Conservation (phyloP, 169 alveolate genomes). For the Plasmodium billcollinsi region DNA sequence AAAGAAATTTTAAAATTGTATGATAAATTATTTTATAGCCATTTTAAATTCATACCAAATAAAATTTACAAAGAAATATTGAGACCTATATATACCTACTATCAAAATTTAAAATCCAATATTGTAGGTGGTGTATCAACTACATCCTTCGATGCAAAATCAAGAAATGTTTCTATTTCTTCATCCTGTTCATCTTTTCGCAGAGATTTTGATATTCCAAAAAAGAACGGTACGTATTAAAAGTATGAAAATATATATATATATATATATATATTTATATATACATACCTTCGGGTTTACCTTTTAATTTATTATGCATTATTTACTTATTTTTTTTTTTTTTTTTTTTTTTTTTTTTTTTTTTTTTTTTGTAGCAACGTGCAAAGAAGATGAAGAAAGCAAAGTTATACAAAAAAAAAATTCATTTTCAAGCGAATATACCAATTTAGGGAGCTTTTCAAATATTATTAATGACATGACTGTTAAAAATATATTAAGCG, state of each 20-base stretch:
- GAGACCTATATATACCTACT: constrained; percentile 74
- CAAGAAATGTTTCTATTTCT: constrained; percentile 2
- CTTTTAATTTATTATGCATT: no score
- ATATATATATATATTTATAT: neutral
- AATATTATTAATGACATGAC: constrained; percentile 39
- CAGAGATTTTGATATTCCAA: constrained; percentile 25
- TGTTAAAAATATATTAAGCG: constrained; percentile 43
- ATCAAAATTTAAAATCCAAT: constrained; percentile 59
- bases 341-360: constrained; percentile 4
- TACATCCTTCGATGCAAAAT: constrained; percentile 18
- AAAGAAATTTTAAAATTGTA: constrained; percentile 76
- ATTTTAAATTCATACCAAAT: constrained; percentile 75
- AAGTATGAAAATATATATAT: neutral
- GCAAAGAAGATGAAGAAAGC: constrained; percentile 6
- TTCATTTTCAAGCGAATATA: constrained; percentile 1
- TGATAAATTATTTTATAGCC: constrained; percentile 71
- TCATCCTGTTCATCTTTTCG: constrained; percentile 3
- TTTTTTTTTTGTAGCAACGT: constrained; percentile 8
- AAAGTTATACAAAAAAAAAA: constrained; percentile 8
- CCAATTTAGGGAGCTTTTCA: constrained; percentile 60
- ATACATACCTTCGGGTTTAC: no score
- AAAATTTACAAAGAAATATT: constrained; percentile 72
- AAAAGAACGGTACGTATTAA: constrained; percentile 18
- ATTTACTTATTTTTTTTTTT: neutral
- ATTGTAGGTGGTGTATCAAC: constrained; percentile 15